Evolutionary conservation across 352 stramenopile species (phyloP), one percentile per base, ranked within the genome.

Genomic region (Phytophthora sojae): DNA sequence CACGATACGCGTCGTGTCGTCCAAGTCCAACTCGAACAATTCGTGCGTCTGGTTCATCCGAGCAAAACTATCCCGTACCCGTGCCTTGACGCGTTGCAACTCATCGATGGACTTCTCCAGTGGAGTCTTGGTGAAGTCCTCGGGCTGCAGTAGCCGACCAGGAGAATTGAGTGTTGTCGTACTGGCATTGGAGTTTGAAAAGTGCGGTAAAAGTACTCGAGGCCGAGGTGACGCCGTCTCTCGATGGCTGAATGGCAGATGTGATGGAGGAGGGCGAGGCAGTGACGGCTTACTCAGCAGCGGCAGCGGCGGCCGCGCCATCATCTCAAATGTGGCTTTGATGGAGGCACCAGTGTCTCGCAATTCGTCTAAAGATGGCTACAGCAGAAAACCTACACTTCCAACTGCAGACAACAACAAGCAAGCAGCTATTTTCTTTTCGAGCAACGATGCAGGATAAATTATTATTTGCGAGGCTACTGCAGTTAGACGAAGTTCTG

Each of bases 11-110:
- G 59, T 58, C 21, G 67, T 71, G 54, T 83, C 71, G 1, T 60
- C 23, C 39, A 80, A 57, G n/a, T 83, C 75, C 3, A 68, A 54
- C 49, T 76, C 65, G 51, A 85, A 80, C 23, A 70, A 26, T 12
- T 66, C 49, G 9, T 86, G 64, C 0, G 79, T 83, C 45, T 79
- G 70, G 26, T 63, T 69, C 51, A 86, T 81, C 26, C 79, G 75
- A 30, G 66, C 54, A 21, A 86, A 76, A 61, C 56, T 68, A 37
- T 54, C 29, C 37, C 62, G 56, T 45, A 65, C 39, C n/a, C 72
- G 39, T 9, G 69, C 55, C 49, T 79, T 79, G 0, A 59, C 21
- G 3, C 61, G 56, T 8, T 67, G 67, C 14, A 83, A 64, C 19
- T 75, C 55, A 7, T 68, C 55, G 2, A 77, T 63, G 0, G 73